Evolutionary conservation across 2,329 filamentous ascomycete genomes (phyloP), one percentile per base, ranked within the genome.

Genomic region (Fusarium coffeatum): DNA sequence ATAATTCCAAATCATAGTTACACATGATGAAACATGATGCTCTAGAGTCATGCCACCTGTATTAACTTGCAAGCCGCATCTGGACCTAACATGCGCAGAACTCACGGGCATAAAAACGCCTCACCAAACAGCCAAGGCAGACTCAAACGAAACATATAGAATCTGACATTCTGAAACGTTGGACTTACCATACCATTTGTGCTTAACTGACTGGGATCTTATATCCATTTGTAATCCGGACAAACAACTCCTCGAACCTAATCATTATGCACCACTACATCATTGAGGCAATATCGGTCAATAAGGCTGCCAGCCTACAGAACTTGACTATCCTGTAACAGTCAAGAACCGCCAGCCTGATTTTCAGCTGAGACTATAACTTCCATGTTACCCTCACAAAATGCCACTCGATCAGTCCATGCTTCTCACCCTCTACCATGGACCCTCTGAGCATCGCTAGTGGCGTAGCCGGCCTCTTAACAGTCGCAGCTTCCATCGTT

Each of bases 381-480:
- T 54, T 22, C 40, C 45, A 37, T 8, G 15, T 34, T n/a, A 22
- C 5, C 28, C 23, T 45, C 13, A 12, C 3, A 9, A 37, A 40
- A 23, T 12, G n/a, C 6, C 28, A 4, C 49, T 46, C 18, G 6
- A 7, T 18, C 28, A 30, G 27, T 18, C 37, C 5, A 18, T 9
- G 8, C 10, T 20, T 9, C 7, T 49, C 20, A 3, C 18, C 10
- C 10, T 11, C 13, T 3, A 6, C 22, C 27, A 66, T 66, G 63
- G 63, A 66, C 6, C 42, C 61, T 10, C 63, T 66, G 15, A 66
- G 63, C 6, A 40, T 66, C 20, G 61, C 54, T 43, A 66, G 63
- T 30, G 63, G 63, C 2, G 30, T 66, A 25, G 63, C 61, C 23
- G 63, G 61, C 18, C 61, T 66, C 2, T 47, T 66, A 20, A 40